phyloP scores from a whole-genome alignment of 2,329 filamentous ascomycete species.

The Cercospora canescens region DNA sequence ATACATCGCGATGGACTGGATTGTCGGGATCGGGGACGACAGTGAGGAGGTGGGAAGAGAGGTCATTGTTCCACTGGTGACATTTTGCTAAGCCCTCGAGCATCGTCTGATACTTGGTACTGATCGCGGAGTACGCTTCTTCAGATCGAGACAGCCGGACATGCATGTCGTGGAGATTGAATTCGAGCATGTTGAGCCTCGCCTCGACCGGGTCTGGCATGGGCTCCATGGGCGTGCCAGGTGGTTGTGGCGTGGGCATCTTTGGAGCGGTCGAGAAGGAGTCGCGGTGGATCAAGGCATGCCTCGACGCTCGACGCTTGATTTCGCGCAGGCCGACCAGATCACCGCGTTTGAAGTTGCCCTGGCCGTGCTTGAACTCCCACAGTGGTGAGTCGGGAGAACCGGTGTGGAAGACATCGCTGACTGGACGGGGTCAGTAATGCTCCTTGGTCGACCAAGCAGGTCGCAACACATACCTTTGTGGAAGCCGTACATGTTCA shows the following conservation, averaged over 20 bases:
- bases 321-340: constrained; percentile 90
- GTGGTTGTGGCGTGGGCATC: constrained; percentile 70
- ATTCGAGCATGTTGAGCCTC: constrained; percentile 73
- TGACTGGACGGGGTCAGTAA: constrained; percentile 60
- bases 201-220: constrained; percentile 78
- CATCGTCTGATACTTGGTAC: constrained; percentile 76
- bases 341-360: constrained; percentile 94
- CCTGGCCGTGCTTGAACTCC: constrained; percentile 98
- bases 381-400: constrained; percentile 91
- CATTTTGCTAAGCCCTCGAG: constrained; percentile 77
- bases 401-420: constrained; percentile 95
- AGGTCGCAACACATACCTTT: constrained; percentile 67
- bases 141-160: constrained; percentile 76
- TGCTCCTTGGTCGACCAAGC: not conserved
- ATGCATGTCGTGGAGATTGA: constrained; percentile 78
- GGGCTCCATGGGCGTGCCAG: constrained; percentile 60
- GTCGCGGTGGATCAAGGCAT: constrained; percentile 90
- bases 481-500: constrained; percentile 99
- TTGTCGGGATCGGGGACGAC: constrained; percentile 75
- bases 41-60: constrained; percentile 72
- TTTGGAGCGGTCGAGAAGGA: constrained; percentile 76
- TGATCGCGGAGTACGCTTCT: constrained; percentile 77
- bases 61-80: constrained; percentile 79
- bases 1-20: constrained; percentile 72
- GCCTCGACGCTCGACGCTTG: constrained; percentile 88